Base-by-base conservation (phyloP, 345 rosid species). In the Rhizophora apiculata region DNA sequence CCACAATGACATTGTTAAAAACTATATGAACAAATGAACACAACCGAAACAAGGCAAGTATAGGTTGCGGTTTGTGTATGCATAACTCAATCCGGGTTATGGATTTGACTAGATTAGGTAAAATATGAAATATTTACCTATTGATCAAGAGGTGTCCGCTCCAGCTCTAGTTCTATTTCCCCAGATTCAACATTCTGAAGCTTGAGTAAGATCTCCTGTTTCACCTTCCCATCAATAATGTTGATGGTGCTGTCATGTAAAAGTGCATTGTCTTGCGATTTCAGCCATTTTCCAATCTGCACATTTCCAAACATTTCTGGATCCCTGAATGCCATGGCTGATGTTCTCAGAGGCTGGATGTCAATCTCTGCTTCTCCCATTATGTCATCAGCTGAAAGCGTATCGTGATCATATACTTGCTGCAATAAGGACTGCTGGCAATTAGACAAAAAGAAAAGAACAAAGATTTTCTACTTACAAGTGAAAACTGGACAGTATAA, bases 161-260 rank as follows among this genome's bases (percentile, higher is more conserved):
- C 92, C 36, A 95, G 18, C 31, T 90, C 91, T 71, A 92, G 69
- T 64, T 85, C 86, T 68, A 95, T 15, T 58, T 87, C 96, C 37
- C 99, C 99, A 62, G 87, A 86, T 79, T 95, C 99, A 16, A 92
- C 99, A 69, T 95, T 92, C 84, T 95, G 99, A 68, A 92, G 99
- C 85, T 86, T 90, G 61, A 95, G 72, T 6, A 63, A 75, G 53
- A 96, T 72, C 59, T 78, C 85, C 75, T 96, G 96, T 69, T 80
- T 89, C 84, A 96, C 97, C 86, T 88, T 90, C 27, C 98, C 99
- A 60, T 96, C 96, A 3, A 83, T 72, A 56, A 96, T 92, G 84
- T 90, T 89, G 67, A 92, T 85, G n/a, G 73, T 81, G 83, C 98
- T 92, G 71, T 95, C 99, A 1, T 84, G 87, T 29, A 87, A 26